Percentiles rank a stretch among this genome's conserved stretches.
Conservation (phyloP, 768 basidiomycete genomes). For the Porphyrellus cyaneotinctus region DNA sequence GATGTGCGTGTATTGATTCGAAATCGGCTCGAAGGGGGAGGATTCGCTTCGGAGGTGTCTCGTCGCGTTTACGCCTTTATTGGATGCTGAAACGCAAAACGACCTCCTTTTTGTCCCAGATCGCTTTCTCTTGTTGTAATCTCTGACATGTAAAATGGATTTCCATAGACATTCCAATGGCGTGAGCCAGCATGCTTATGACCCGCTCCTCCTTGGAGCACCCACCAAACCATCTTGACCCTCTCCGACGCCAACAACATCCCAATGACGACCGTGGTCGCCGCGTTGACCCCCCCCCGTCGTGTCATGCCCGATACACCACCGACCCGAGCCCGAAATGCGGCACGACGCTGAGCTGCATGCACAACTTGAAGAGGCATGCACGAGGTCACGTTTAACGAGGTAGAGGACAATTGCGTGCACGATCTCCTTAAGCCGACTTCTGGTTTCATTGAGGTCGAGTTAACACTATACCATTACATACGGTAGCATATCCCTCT, state of each 20-base stretch:
- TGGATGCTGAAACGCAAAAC: too few relatives aligned
- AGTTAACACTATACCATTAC: too few relatives aligned
- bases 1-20: slow-evolving; percentile 2
- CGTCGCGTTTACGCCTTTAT: too few relatives aligned
- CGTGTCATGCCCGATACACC: slow-evolving; percentile 36
- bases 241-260: slow-evolving; percentile 8
- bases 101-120: neutral
- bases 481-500: too few relatives aligned
- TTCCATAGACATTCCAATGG: neutral
- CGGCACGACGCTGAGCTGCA: slow-evolving; percentile 40
- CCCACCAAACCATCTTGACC: slow-evolving; percentile 31
- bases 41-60: neutral
- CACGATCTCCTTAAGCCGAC: too few relatives aligned
- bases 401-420: slow-evolving; percentile 44
- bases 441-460: too few relatives aligned
- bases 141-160: neutral
- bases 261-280: slow-evolving; percentile 6
- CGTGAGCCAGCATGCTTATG: neutral
- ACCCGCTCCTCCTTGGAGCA: neutral
- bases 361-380: slow-evolving; percentile 39
- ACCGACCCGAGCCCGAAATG: slow-evolving; percentile 40
- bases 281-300: slow-evolving; percentile 40
- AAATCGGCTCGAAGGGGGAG: neutral
- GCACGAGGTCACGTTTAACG: slow-evolving; percentile 41
- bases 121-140: slow-evolving; percentile 8